Conservation (phyloP, 495 filamentous ascomycete species). For the Penicillium cosmopolitanum region DNA sequence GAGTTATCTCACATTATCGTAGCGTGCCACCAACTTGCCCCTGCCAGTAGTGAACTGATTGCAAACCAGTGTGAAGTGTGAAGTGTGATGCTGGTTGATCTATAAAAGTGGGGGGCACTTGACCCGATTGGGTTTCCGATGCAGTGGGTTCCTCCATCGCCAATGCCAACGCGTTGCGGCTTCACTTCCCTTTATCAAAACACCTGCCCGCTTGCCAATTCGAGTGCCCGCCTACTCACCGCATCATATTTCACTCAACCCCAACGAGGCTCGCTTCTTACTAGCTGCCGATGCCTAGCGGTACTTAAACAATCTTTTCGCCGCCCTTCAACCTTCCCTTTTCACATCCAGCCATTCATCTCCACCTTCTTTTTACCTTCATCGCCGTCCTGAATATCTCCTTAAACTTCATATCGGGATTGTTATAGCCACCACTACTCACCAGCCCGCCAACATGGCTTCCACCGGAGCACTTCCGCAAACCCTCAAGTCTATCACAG, state of each 20-base stretch:
- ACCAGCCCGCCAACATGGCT: conserved; percentile 24
- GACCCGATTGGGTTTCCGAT: conserved; percentile 6
- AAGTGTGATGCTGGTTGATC: not conserved
- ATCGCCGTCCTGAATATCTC: too few species aligned
- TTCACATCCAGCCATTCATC: not conserved
- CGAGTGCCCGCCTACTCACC: not conserved
- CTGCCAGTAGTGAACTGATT: not conserved
- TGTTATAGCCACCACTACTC: not conserved
- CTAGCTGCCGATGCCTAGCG: not conserved
- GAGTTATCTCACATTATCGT: not conserved
- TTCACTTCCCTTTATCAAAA: not conserved
- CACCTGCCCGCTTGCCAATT: not conserved
- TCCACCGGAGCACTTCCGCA: conserved; percentile 53
- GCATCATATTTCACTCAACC: not conserved
- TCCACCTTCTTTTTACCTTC: not conserved
- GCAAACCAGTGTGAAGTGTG: not conserved
- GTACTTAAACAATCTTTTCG: not conserved
- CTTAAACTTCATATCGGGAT: not conserved
- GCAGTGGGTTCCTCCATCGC: not conserved
- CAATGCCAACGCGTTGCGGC: not conserved
- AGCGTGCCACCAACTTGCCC: too few species aligned
- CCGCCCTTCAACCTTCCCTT: not conserved
- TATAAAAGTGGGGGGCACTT: conserved; percentile 3
- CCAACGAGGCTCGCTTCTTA: not conserved
- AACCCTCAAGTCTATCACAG: conserved; percentile 67